Conservation (phyloP, 768 basidiomycete species). For the Hericium coralloides region DNA sequence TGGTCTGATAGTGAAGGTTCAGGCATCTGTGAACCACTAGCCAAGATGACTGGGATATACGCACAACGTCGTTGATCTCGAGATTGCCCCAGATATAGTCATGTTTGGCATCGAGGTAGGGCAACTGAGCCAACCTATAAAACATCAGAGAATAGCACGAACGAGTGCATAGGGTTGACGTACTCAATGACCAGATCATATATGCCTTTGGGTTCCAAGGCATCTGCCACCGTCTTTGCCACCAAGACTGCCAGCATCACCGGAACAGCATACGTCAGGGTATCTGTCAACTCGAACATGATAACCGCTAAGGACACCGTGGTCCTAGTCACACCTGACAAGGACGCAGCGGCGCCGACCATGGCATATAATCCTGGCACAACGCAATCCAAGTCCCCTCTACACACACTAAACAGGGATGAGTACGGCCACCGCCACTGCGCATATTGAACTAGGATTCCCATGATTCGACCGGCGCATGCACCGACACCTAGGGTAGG, state of each 20-base stretch:
- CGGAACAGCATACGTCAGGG: constrained; percentile 85
- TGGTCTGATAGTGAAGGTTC: constrained; percentile 36
- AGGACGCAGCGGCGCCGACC: constrained; percentile 89
- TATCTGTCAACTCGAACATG: constrained; percentile 91
- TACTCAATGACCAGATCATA: constrained; percentile 94
- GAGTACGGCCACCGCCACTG: constrained; percentile 54
- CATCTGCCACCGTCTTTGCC: constrained; percentile 85
- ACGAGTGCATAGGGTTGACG: constrained; percentile 9
- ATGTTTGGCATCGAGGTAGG: constrained; percentile 87
- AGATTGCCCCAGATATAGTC: constrained; percentile 81
- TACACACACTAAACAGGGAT: constrained; percentile 56
- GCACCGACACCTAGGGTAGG: constrained; percentile 94
- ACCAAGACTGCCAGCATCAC: constrained; percentile 85
- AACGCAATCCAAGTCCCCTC: constrained; percentile 62
- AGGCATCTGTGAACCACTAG: neutral
- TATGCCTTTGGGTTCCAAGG: constrained; percentile 86
- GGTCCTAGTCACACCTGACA: constrained; percentile 93
- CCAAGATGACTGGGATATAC: constrained; percentile 18
- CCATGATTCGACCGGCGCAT: constrained; percentile 82
- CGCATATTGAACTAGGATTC: constrained; percentile 70
- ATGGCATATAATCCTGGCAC: constrained; percentile 91
- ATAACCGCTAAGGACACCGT: constrained; percentile 95
- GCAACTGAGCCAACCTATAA: constrained; percentile 66
- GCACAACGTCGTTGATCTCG: constrained; percentile 70
- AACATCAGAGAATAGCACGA: neutral